These are phyloP conservation scores for Lichtheimia ramosa DNA, from an alignment of 371 early-diverging fungal genomes.

Conservation along the genomic window DNA sequence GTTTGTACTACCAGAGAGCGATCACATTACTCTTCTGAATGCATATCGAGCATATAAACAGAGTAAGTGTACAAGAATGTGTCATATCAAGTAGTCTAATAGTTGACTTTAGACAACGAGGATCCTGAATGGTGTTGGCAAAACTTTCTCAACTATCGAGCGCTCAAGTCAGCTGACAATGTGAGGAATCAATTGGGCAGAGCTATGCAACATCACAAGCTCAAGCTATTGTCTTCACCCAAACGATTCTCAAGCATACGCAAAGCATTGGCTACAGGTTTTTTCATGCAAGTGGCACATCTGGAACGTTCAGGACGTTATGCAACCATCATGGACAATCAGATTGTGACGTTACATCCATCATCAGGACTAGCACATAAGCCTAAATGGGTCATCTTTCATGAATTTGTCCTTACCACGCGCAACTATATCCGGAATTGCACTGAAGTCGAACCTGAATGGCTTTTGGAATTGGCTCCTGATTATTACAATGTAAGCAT, in stretches of 20 bases:
- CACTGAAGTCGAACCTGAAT: constrained; percentile 86
- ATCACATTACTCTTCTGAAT: constrained; percentile 91
- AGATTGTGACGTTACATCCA: constrained; percentile 95
- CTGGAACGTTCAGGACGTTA: constrained; percentile 87
- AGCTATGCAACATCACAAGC: constrained; percentile 74
- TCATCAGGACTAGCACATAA: constrained; percentile 83
- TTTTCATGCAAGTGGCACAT: constrained; percentile 97
- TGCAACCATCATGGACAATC: constrained; percentile 94
- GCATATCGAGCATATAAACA: constrained; percentile 89
- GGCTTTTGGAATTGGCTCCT: constrained; percentile 90
- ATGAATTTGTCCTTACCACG: constrained; percentile 96
- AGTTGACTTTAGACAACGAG: constrained; percentile 32
- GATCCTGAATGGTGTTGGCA: constrained; percentile 90
- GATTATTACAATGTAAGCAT: constrained; percentile 57
- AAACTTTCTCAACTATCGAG: constrained; percentile 86
- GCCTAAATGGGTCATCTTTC: constrained; percentile 97
- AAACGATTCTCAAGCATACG: constrained; percentile 80
- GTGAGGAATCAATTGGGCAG: constrained; percentile 87
- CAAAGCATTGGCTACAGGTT: constrained; percentile 86
- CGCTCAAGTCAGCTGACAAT: constrained; percentile 89
- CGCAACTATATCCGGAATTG: constrained; percentile 94
- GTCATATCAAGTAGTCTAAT: background rate
- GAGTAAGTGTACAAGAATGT: constrained; percentile 19
- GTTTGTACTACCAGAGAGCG: constrained; percentile 90
- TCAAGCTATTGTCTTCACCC: constrained; percentile 69